Evolutionary conservation across 23 red algal genomes (phyloP).

Genomic region (Chondrus crispus): DNA sequence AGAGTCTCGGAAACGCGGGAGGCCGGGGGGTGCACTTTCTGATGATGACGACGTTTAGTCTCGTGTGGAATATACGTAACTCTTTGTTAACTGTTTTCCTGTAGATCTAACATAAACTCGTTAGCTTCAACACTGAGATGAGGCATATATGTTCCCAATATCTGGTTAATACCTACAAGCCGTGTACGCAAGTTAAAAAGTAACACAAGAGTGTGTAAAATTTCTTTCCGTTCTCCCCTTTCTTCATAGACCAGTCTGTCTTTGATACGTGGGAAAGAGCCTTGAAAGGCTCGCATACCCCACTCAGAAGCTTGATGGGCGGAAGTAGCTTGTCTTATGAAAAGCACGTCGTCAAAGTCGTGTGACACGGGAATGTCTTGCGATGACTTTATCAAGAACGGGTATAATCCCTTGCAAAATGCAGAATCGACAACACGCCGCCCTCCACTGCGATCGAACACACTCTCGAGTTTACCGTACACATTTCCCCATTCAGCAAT

Average conservation of each 20-base stretch:
- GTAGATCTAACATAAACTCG: too few species aligned
- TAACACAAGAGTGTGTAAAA: neutral
- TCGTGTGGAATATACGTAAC: too few species aligned
- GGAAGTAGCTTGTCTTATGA: neutral
- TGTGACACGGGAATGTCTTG: neutral
- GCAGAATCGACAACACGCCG: neutral
- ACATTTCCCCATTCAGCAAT: neutral
- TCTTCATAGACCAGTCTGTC: slow-evolving; percentile 2
- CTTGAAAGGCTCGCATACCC: neutral
- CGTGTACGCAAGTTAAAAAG: neutral
- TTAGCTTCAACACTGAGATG: neutral
- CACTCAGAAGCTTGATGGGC: neutral
- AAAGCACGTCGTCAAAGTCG: neutral
- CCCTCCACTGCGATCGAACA: neutral
- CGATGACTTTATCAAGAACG: neutral
- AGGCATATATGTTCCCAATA: neutral
- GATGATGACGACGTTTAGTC: too few species aligned
- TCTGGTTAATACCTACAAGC: neutral
- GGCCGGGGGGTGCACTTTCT: too few species aligned
- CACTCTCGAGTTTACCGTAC: neutral
- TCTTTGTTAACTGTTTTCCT: too few species aligned
- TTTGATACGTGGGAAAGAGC: neutral
- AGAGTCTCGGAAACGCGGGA: too few species aligned
- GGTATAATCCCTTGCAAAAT: neutral
- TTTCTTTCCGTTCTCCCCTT: slow-evolving; percentile 4